phyloP scores from a whole-genome alignment of 495 filamentous ascomycete genomes.

The Penicillium coffeae region DNA sequence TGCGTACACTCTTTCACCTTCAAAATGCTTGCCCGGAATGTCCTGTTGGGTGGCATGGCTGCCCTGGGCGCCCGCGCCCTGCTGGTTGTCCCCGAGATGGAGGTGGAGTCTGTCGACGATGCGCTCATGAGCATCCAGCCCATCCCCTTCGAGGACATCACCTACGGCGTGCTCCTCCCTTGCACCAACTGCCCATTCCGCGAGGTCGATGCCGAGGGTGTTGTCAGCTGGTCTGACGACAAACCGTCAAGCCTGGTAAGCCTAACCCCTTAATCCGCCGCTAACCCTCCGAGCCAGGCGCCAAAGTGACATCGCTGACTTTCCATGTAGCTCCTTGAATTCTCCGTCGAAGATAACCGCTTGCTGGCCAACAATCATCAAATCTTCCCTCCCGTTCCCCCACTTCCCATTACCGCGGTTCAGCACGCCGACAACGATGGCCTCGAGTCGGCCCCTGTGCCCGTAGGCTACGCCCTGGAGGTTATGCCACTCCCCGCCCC shows the following conservation, averaged over 20 bases:
- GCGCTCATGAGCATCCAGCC: constrained; percentile 28
- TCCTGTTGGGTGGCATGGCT: constrained; percentile 38
- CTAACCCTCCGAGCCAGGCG: neutral
- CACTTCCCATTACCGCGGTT: constrained; percentile 31
- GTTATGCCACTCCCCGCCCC: constrained; percentile 32
- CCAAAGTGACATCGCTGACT: constrained; percentile 3
- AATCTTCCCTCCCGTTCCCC: constrained; percentile 45
- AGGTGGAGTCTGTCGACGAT: constrained; percentile 16
- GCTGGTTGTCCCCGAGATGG: constrained; percentile 43
- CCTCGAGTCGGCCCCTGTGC: constrained; percentile 31
- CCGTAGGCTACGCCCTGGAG: constrained; percentile 43
- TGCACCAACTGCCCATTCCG: constrained; percentile 49
- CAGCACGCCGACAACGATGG: constrained; percentile 33
- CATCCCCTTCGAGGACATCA: constrained; percentile 25
- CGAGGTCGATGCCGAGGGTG: constrained; percentile 26
- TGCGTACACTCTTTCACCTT: constrained; percentile 20
- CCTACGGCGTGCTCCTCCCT: constrained; percentile 32
- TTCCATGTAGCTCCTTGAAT: constrained; percentile 34
- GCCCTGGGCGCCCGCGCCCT: constrained; percentile 45
- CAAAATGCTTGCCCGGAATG: constrained; percentile 43
- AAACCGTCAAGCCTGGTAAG: constrained; percentile 38
- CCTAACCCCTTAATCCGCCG: neutral
- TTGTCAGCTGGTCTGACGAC: constrained; percentile 35
- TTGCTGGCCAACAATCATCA: constrained; percentile 46
- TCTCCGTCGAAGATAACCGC: constrained; percentile 38